Base-by-base conservation (phyloP, 2,329 filamentous ascomycete species). In the Byssochlamys sp. region DNA sequence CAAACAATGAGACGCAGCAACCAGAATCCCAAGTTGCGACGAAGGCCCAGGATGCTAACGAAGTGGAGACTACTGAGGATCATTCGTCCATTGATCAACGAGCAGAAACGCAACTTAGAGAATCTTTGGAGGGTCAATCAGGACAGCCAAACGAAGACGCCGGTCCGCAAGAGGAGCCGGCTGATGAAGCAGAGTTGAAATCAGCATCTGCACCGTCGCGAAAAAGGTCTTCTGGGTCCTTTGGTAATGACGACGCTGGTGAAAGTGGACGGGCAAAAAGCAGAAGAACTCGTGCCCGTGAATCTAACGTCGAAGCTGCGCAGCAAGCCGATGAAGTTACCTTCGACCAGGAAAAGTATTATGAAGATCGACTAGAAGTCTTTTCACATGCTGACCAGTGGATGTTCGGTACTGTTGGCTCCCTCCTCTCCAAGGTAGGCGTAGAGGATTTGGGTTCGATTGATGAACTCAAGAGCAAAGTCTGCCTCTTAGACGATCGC, bases 181-280 rank as follows among this genome's bases (percentile, higher is more conserved):
- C 56, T 2, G 70, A 73, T 12, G 69, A 67, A 10, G 53, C 59
- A 3, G 69, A 72, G 5, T 57, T 62, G 28, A 77, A 75, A 55
- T 62, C 61, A 53, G 68, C 74, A n/a, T 71, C 66, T 53, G 65
- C 71, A 3, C 73, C 73, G 10, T 77, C 77, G 25, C 77, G 84
- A 24, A 87, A 87, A 68, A 76, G 84, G 57, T 85, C 83, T 2
- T 82, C 81, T 12, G 81, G 84, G 55, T 81, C 80, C 24, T 80
- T 82, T 53, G 81, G 80, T 9, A 75, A 84, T 28, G 78, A 83
- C 1, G 84, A 86, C 55, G 77, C 75, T 11, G 73, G 73, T 11
- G 83, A 86, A 59, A 80, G 80, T 54, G 78, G 79, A 24, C 77
- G 84, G 53, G 73, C 75, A 11, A 83, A 83, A 64, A 85, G 83